Base-by-base conservation (phyloP, 495 filamentous ascomycete genomes). In the Podospora sp. region DNA sequence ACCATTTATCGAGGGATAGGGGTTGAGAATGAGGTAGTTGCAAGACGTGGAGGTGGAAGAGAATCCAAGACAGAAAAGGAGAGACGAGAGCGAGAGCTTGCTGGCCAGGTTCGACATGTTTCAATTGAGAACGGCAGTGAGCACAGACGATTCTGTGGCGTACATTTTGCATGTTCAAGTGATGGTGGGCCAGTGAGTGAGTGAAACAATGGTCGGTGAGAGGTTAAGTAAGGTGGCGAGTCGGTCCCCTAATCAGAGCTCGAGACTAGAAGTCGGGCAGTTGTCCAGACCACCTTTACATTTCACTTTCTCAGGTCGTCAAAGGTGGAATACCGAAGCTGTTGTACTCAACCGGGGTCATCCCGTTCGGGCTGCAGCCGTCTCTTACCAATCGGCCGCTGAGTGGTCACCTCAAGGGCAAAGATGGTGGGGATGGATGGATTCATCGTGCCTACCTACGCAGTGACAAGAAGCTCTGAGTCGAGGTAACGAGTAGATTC, bases 31-130 rank as follows among this genome's bases (percentile, higher is more conserved):
- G 36, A 16, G 33, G 29, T 18, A 36, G 26, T 18, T 25, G 59
- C 65, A 55, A 68, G 26, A 22, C 2, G 52, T 22, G 14, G 25
- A 24, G n/a, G 20, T 20, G 20, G 25, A 26, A 69, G 62, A 35
- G 29, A 40, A 4, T 9, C 20, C 26, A 9, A 8, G 29, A 33
- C 29, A 33, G 29, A 33, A 3, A 33, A 8, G 8, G 29, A 33
- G 29, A 33, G 29, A n/a, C n/a, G n/a, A 33, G 29, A 33, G 29
- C 3, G 29, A 33, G 56, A 27, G 18, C 56, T 18, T 60, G 25
- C 56, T 59, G 56, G 25, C 20, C 57, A 60, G 26, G 57, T 60
- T 60, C 29, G 57, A 33, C 57, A 21, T 60, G 26, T 60, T 33
- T 60, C 9, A 60, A 35, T 29, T n/a, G 29, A 36, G 26, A 36